phyloP scores from a whole-genome alignment of 139 green algal genomes.

The Coelastrella sp. region DNA sequence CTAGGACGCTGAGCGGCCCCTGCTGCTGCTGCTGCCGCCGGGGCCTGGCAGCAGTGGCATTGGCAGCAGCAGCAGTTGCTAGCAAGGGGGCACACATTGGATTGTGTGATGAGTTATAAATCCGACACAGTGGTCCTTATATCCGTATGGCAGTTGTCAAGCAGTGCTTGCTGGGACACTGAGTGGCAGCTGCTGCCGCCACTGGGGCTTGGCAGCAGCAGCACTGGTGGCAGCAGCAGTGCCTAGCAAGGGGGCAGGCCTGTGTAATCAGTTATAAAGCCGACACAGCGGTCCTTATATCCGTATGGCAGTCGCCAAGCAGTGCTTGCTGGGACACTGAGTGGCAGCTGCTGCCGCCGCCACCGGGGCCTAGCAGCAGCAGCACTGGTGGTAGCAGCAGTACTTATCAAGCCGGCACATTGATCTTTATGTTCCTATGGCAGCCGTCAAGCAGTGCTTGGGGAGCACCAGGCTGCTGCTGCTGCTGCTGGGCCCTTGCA shows the following conservation, averaged over 20 bases:
- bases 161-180: slow-evolving; percentile 56
- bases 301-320: slow-evolving; percentile 98
- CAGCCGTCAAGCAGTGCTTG: slow-evolving; percentile 90
- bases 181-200: not conserved
- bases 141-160: slow-evolving; percentile 99
- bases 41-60: no score
- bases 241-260: no score
- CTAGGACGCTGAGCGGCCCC: not conserved
- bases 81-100: no score
- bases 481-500: not conserved
- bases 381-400: no score
- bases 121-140: slow-evolving; percentile 90
- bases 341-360: not conserved
- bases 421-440: slow-evolving; percentile 98
- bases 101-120: no score
- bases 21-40: not conserved
- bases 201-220: no score
- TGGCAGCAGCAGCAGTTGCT: no score
- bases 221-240: no score
- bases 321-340: slow-evolving; percentile 52
- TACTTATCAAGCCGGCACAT: slow-evolving; percentile 67
- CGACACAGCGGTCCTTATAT: slow-evolving; percentile 95
- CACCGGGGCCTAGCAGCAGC: no score
- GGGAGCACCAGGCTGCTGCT: not conserved
- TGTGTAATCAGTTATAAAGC: no score